A percentile compares a stretch with the other conserved stretches of the same genome.
phyloP scores from a whole-genome alignment of 257 asterid genomes.

The Phtheirospermum japonicum region DNA sequence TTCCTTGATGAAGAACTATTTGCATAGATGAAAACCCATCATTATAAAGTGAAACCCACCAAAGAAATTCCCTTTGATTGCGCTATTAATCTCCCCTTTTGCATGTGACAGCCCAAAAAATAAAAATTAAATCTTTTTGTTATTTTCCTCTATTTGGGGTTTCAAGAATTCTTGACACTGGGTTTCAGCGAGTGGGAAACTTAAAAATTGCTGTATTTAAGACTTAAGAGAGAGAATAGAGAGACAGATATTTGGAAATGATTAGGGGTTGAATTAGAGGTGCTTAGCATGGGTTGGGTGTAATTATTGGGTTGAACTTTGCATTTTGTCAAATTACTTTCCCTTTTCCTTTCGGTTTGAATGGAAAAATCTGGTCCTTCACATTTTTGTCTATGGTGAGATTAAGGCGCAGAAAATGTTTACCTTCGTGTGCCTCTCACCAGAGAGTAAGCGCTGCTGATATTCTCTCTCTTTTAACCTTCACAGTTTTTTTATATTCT shows the following conservation, averaged over 20 bases:
- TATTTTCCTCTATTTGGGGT: conserved; percentile 22
- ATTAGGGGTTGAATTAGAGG: conserved; percentile 60
- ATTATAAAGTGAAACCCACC: conserved; percentile 33
- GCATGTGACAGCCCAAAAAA: conserved; percentile 27
- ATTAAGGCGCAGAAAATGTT: no score
- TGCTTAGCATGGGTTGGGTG: conserved; percentile 52
- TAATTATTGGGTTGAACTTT: conserved; percentile 48
- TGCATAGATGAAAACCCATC: conserved; percentile 30
- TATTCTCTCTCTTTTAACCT: no score
- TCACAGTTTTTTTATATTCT: no score
- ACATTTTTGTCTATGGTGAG: no score
- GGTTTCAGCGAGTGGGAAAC: no score
- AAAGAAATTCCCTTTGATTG: conserved; percentile 64
- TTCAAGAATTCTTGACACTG: conserved; percentile 17
- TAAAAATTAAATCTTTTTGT: conserved; percentile 3
- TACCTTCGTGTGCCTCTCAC: no score
- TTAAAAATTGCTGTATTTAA: background rate
- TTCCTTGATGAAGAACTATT: conserved; percentile 34
- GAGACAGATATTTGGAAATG: conserved; percentile 29
- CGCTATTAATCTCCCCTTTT: no score
- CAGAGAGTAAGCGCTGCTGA: no score
- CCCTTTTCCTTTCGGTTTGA: no score
- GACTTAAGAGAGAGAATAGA: conserved; percentile 4
- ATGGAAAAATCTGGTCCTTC: no score
- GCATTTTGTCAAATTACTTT: conserved; percentile 34